These are phyloP conservation scores for Exobasidium cylindrosporum DNA, from an alignment of 1,284 basidiomycete species.

Conservation along the genomic window DNA sequence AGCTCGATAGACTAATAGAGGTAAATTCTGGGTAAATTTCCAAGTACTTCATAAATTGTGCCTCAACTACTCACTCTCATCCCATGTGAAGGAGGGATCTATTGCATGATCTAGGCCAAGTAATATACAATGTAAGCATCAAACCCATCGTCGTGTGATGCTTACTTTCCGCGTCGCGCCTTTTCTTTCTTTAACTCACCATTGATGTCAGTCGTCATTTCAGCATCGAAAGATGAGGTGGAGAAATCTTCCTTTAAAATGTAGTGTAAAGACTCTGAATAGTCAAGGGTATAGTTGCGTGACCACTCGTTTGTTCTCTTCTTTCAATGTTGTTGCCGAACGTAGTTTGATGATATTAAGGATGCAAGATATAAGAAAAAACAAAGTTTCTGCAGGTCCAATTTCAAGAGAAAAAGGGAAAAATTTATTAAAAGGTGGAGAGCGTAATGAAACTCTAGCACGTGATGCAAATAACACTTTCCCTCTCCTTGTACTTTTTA, in stretches of 20 bases:
- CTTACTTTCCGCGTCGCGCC: background rate
- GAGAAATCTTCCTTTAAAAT: no score
- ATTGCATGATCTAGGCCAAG: background rate
- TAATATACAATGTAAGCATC: no score
- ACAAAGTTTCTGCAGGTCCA: slow-evolving; percentile 1
- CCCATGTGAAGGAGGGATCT: background rate
- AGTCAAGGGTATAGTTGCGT: no score
- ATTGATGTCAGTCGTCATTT: background rate
- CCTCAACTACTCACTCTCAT: background rate
- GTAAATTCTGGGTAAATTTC: no score
- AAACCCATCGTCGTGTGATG: background rate
- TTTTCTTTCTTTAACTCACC: background rate
- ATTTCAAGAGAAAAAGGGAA: background rate
- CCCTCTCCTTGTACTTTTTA: no score
- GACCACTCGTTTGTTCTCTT: no score
- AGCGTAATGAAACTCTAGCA: background rate
- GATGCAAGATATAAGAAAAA: background rate
- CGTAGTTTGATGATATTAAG: no score
- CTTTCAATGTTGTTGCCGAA: no score
- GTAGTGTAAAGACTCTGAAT: no score
- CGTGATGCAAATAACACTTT: background rate
- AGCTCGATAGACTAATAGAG: background rate
- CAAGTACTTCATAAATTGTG: no score
- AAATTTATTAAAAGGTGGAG: background rate
- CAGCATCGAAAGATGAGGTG: background rate